Base-by-base conservation (phyloP, 805 yeast genomes). In the Metschnikowia peoriensis region DNA sequence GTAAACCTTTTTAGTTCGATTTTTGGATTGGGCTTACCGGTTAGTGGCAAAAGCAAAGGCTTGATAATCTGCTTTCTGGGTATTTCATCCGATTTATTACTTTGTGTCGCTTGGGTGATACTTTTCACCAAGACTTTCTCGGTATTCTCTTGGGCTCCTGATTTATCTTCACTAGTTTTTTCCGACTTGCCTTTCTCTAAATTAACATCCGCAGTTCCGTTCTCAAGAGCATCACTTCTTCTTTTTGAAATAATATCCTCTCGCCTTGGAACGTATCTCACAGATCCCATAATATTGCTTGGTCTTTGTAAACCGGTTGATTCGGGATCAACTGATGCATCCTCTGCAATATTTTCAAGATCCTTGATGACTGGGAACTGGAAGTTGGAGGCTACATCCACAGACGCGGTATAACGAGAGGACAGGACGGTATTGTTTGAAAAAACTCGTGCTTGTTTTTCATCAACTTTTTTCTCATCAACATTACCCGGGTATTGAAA, bases 361-460 rank as follows among this genome's bases (percentile, higher is more conserved):
- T 38, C 41, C 11, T 45, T 34, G 5, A 15, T 27, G 7, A 34
- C 41, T 12, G 61, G 59, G 39, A 57, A 57, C 15, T 51, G 43
- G 32, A 57, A 57, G n/a, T 47, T 38, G 12, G 57, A 45, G 11
- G 32, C 41, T 11, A 50, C 52, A 29, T 55, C 53, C 17, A 55
- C 44, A 6, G 61, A 55, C 2, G 22, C 49, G 28, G 51, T 54
- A 44, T 54, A 54, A 8, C 47, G 47, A 14, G 60, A 56, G 6
- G 58, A 56, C 37, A 52, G 38, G 11, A 28, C 39, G 6, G 58
- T 54, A 27, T 45, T 35, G 28, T 17, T 28, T 14, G 52, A 51
- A 6, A 47, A 6, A 12, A 35, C 29, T 17, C 53, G 38, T 4
- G 44, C 28, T 27, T 41, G 40, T 5, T 22, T 35, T 15, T 9